Evolutionary conservation across 2,329 filamentous ascomycete genomes (phyloP), one percentile per base, ranked within the genome.

Genomic region (Penicillium rolfsii): DNA sequence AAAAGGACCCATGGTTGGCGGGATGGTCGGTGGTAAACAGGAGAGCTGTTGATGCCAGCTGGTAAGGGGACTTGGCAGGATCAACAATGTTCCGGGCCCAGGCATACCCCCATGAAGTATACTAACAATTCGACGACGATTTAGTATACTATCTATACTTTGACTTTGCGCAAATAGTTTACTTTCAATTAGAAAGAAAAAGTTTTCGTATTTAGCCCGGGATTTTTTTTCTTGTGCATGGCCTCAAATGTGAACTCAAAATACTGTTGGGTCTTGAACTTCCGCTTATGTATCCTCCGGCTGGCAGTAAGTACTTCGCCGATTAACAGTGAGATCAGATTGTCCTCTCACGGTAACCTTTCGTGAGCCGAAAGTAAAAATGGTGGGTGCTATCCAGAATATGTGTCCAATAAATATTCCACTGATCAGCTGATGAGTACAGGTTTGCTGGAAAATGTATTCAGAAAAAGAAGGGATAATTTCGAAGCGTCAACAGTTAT

Each of bases 31-130:
- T 67, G 65, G 64, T 70, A 67, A 66, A 71, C 67, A 67, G 64
- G 62, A 59, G 49, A 57, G 60, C 58, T 69, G 69, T 70, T 75
- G 74, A 75, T 73, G 74, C 73, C 74, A 76, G 73, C 70, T 73
- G 65, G 67, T 69, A 69, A 71, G 70, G 70, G 66, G 67, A 66
- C 43, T 55, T 36, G 52, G 52, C 61, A 64, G 74, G 68, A 66
- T 67, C 38, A 74, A 71, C 53, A 41, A 71, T 74, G 59, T 72
- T 74, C 72, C 73, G 73, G 26, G n/a, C 12, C 26, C 50, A 61
- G 56, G 48, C 48, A 30, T 26, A 19, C 19, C 50, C 35, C 6
- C 50, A 3, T 14, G 16, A 52, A 52, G 49, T 36, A 52, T 36
- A 24, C n/a, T n/a, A 24, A 7, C 12, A 26, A 36, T 11, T 8